Evolutionary conservation across 495 filamentous ascomycete species (phyloP).

Genomic region (Xylaria sp.): DNA sequence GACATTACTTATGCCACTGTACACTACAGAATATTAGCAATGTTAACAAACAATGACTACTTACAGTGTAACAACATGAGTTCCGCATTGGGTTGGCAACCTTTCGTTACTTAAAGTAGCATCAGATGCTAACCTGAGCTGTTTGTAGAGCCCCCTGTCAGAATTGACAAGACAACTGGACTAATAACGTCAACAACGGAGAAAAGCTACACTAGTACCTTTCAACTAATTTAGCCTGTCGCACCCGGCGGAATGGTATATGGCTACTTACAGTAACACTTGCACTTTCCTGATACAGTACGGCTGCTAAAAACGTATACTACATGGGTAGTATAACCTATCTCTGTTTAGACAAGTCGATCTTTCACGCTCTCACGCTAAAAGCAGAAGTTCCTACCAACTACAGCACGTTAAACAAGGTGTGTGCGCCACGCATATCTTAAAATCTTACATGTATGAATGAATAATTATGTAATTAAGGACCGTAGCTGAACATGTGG

Average conservation of each 20-base stretch:
- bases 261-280: not conserved
- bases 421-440: no score
- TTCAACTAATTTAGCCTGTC: not conserved
- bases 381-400: not conserved
- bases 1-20: no score
- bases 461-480: no score
- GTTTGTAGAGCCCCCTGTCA: not conserved
- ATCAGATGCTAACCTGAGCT: not conserved
- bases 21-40: not conserved
- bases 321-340: not conserved
- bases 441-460: no score
- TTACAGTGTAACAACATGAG: not conserved
- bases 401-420: no score
- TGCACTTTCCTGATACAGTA: no score
- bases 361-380: not conserved
- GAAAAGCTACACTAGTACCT: not conserved
- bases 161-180: not conserved
- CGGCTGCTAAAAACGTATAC: not conserved
- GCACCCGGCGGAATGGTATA: not conserved
- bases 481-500: not conserved
- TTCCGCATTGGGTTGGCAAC: no score
- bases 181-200: not conserved
- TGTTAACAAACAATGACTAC: not conserved
- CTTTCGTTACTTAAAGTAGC: not conserved
- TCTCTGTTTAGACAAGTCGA: not conserved